Conservation (phyloP, 768 basidiomycete genomes). For the Cyclocybe cylindracea region DNA sequence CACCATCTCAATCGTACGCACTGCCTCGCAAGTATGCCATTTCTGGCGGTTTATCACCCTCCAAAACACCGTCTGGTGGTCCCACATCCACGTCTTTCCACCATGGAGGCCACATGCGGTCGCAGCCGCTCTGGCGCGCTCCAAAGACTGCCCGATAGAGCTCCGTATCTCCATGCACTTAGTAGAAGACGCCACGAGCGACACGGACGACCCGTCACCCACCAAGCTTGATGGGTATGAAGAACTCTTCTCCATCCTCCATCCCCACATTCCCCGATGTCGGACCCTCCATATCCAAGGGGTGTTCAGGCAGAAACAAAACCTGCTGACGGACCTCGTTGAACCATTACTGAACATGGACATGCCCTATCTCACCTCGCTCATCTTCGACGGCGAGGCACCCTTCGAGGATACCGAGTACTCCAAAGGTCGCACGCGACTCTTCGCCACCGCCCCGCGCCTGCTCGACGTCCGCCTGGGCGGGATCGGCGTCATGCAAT, state of each 20-base stretch:
- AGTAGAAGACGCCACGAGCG: too few species aligned
- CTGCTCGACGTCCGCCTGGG: slow-evolving; percentile 10
- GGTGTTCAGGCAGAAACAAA: background rate
- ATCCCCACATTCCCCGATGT: slow-evolving; percentile 10
- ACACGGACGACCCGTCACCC: too few species aligned
- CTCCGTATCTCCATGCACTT: background rate
- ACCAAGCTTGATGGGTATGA: background rate
- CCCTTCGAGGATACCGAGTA: background rate
- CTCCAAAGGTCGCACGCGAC: background rate
- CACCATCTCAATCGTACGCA: background rate
- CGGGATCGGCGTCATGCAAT: slow-evolving; percentile 3
- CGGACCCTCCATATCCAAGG: background rate
- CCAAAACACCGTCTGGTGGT: slow-evolving; percentile 9
- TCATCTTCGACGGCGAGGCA: slow-evolving; percentile 9
- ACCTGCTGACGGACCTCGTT: background rate
- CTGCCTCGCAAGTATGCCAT: slow-evolving; percentile 6
- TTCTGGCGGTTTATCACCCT: slow-evolving; percentile 9
- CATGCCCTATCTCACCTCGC: slow-evolving; percentile 6
- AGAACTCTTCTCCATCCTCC: background rate
- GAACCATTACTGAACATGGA: background rate
- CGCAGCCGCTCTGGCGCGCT: background rate
- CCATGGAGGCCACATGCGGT: background rate
- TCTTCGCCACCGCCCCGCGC: slow-evolving; percentile 2
- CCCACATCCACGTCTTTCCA: background rate
- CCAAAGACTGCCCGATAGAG: slow-evolving; percentile 1